phyloP scores from a whole-genome alignment of 2,329 filamentous ascomycete species.

The Colletotrichum agaves region DNA sequence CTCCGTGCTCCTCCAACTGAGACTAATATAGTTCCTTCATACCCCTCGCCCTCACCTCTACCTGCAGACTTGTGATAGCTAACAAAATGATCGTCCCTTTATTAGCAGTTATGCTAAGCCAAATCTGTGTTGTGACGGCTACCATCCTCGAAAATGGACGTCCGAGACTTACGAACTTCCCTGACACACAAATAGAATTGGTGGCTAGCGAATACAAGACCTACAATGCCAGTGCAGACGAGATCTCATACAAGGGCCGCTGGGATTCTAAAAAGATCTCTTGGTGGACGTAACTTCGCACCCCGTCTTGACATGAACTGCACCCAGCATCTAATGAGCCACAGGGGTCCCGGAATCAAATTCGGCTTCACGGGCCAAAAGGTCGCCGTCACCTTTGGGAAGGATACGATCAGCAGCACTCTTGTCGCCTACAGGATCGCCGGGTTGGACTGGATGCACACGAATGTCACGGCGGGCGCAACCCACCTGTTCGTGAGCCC shows the following conservation, averaged over 20 bases:
- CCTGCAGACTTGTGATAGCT: too few species aligned
- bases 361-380: conserved; percentile 65
- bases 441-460: conserved; percentile 69
- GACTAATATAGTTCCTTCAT: too few species aligned
- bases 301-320: neutral
- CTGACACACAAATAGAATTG: conserved; percentile 51
- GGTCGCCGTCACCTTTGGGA: conserved; percentile 65
- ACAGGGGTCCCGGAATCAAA: conserved; percentile 62
- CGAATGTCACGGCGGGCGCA: conserved; percentile 65
- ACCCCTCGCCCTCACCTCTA: too few species aligned
- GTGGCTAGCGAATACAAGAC: conserved; percentile 50
- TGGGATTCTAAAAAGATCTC: conserved; percentile 71
- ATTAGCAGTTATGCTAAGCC: conserved; percentile 37
- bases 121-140: conserved; percentile 39
- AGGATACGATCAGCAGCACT: conserved; percentile 58
- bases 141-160: conserved; percentile 56
- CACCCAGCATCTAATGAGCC: conserved; percentile 15
- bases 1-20: too few species aligned
- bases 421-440: conserved; percentile 68
- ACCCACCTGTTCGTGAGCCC: conserved; percentile 66
- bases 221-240: conserved; percentile 61
- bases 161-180: conserved; percentile 52
- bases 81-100: conserved; percentile 16
- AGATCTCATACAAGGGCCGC: conserved; percentile 70
- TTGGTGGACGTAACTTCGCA: conserved; percentile 65